Evolutionary conservation across 441 rosid genomes (phyloP).

Genomic region (Jatropha multifida): DNA sequence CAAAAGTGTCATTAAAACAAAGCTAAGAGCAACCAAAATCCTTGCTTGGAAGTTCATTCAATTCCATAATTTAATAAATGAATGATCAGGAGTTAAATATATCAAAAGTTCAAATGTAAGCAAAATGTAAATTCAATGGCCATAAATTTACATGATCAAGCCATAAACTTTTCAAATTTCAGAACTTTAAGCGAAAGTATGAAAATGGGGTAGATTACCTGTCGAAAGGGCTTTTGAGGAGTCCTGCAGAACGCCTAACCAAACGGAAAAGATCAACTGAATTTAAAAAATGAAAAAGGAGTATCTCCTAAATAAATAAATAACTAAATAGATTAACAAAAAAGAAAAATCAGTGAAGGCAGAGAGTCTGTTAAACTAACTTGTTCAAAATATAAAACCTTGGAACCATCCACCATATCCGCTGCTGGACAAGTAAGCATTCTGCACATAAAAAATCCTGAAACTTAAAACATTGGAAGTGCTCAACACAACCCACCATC

Average conservation of each 20-base stretch:
- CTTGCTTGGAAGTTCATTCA: not conserved
- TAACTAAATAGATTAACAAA: not conserved
- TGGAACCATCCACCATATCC: constrained; percentile 91
- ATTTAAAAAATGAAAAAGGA: constrained; percentile 1
- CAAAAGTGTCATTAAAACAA: not conserved
- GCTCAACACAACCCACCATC: not conserved
- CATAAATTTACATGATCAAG: not conserved
- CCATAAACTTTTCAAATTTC: not conserved
- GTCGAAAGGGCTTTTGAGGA: constrained; percentile 92
- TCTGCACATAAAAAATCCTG: constrained; percentile 41
- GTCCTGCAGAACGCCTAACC: constrained; percentile 88
- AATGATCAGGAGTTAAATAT: not conserved
- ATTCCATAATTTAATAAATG: not conserved
- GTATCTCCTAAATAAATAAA: too few species aligned
- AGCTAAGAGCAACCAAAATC: not conserved
- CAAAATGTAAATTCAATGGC: not conserved
- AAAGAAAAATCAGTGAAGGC: not conserved
- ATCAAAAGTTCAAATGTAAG: not conserved
- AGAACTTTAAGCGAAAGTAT: not conserved
- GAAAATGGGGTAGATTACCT: constrained; percentile 42
- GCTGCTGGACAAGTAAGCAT: constrained; percentile 81
- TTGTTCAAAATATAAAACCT: constrained; percentile 76
- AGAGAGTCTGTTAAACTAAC: constrained; percentile 34
- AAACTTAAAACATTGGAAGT: not conserved
- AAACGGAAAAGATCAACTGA: constrained; percentile 3